These are phyloP conservation scores for Stylonectria norvegica DNA, from an alignment of 2,329 filamentous ascomycete genomes.

Conservation along the genomic window DNA sequence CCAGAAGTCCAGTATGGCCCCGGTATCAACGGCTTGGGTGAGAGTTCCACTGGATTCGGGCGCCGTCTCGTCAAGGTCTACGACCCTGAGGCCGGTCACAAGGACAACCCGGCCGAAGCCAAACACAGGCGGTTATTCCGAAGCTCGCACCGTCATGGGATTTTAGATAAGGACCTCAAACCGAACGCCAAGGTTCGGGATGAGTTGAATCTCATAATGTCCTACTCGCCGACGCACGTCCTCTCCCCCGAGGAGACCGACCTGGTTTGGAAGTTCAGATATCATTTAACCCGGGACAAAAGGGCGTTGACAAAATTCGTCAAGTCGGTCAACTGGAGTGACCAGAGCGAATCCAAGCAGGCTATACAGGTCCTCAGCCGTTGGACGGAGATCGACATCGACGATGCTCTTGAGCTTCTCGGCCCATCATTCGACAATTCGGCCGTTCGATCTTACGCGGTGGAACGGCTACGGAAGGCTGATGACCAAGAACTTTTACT, in stretches of 20 bases:
- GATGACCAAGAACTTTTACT: slow-evolving; percentile 88
- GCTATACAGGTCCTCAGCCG: slow-evolving; percentile 85
- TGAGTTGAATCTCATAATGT: slow-evolving; percentile 85
- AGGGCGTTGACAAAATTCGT: slow-evolving; percentile 92
- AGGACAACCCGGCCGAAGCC: slow-evolving; percentile 89
- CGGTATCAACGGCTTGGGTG: slow-evolving; percentile 71
- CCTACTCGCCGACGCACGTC: slow-evolving; percentile 87
- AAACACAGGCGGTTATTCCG: slow-evolving; percentile 91
- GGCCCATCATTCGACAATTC: slow-evolving; percentile 89
- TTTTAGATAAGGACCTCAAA: slow-evolving; percentile 90
- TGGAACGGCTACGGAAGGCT: slow-evolving; percentile 84
- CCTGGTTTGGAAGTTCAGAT: slow-evolving; percentile 94
- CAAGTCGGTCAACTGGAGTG: slow-evolving; percentile 94
- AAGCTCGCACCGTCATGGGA: slow-evolving; percentile 85
- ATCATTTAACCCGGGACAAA: slow-evolving; percentile 91
- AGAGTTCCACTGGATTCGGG: slow-evolving; percentile 45
- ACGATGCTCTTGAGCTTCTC: slow-evolving; percentile 90
- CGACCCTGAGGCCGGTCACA: slow-evolving; percentile 85
- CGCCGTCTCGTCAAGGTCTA: slow-evolving; percentile 78
- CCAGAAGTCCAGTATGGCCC: slow-evolving; percentile 89
- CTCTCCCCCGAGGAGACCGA: slow-evolving; percentile 91
- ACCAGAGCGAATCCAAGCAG: slow-evolving; percentile 79
- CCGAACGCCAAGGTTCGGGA: slow-evolving; percentile 95
- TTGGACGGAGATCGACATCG: slow-evolving; percentile 96
- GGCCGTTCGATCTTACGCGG: slow-evolving; percentile 86